Base-by-base conservation (phyloP, 116 monocot genomes). In the Phalaenopsis hybrid region DNA sequence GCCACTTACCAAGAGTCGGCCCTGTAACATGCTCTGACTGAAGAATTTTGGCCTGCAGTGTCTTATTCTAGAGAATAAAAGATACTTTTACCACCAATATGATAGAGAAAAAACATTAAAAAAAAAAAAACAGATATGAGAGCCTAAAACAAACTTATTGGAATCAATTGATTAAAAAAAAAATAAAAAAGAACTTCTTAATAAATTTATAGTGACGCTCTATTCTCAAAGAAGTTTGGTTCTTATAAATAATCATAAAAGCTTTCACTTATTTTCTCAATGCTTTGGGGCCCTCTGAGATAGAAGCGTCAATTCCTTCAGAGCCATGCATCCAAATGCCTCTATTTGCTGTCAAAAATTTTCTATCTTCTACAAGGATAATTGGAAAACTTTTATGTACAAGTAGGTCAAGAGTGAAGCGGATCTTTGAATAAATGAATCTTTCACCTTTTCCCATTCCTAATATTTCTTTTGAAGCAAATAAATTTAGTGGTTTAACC, bases 1-100 rank as follows among this genome's bases (percentile, higher is more conserved):
- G 48, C 33, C 78, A 76, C 83, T 87, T 91, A 93, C 93, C 91
- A 61, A 89, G 85, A 77, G 74, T 33, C 16, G 33, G 63, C 37
- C 49, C 84, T 75, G 82, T 74, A 33, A 74, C 80, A 79, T 51
- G 76, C 61, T 89, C 57, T 81, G 91, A 86, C 83, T 86, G 81
- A 67, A 88, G 87, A 75, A 91, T 79, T 83, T 78, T 81, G 46
- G 75, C 61, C 84, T 93, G 93, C 52, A 93, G 72, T 37, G 87
- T 86, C 83, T 91, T 93, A 48, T 93, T 88, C 93, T 93, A 78
- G 3, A 57, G 49, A 34, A 77, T 57, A 75, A 79, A 80, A 23
- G 75, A 75, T 4, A 75, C 72, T 76, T 70, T 74, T 17, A 80
- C 46, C 52, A 82, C 55, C 13, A 21, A 63, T 63, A 63, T 59